Percentiles rank a stretch among this genome's conserved stretches.
Conservation (phyloP, 768 basidiomycete genomes). For the Pilatotrama ljubarskyi region DNA sequence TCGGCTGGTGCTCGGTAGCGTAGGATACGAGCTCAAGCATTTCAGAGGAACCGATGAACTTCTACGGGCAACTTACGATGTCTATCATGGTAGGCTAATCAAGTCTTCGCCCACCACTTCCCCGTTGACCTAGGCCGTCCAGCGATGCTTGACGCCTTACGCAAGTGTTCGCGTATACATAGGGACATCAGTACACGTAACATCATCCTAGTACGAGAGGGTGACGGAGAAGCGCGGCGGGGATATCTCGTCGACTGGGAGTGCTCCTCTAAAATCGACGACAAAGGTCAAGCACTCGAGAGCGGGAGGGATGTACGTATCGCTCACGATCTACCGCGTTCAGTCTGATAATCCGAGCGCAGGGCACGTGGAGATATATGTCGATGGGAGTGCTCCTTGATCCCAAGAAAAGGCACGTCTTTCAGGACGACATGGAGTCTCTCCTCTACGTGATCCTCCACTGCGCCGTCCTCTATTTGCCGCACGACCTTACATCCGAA, state of each 20-base stretch:
- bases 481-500: background rate
- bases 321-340: no score
- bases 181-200: constrained; percentile 10
- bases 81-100: background rate
- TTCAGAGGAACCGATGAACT: constrained; percentile 12
- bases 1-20: background rate
- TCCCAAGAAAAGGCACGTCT: background rate
- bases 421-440: constrained; percentile 14
- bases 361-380: constrained; percentile 14
- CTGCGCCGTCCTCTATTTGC: background rate
- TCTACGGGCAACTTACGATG: background rate
- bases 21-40: background rate
- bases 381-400: background rate
- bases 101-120: no score
- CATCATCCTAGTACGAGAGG: constrained; percentile 4
- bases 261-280: background rate
- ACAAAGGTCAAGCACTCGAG: background rate
- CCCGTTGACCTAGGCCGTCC: background rate
- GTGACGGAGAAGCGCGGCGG: background rate
- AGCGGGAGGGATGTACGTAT: background rate
- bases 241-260: constrained; percentile 16
- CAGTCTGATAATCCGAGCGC: no score
- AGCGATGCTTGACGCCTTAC: constrained; percentile 7
- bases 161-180: background rate
- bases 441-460: constrained; percentile 11